These are phyloP conservation scores for Trichoderma sp. DNA, from an alignment of 2,329 filamentous ascomycete species.

Conservation along the genomic window DNA sequence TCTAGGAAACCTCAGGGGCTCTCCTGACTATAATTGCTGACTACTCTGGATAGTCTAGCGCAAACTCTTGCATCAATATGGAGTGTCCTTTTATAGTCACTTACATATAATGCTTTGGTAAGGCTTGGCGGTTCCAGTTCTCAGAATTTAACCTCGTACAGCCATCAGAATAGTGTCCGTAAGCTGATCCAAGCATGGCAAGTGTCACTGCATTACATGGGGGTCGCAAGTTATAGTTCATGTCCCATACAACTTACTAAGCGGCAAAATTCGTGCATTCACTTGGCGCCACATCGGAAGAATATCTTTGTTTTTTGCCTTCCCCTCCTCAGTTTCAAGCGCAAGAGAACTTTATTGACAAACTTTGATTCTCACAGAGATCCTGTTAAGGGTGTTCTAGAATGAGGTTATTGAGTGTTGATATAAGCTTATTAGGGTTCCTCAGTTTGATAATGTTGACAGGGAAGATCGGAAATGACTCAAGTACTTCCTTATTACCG, in stretches of 20 bases:
- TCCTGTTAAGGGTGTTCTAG: background rate
- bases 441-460: background rate
- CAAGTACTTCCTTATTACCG: background rate
- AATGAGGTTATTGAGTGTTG: background rate
- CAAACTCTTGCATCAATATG: background rate
- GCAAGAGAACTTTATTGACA: background rate
- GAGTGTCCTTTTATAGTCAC: background rate
- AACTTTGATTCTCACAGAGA: background rate
- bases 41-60: background rate
- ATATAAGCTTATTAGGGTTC: background rate
- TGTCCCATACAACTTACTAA: background rate
- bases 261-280: background rate
- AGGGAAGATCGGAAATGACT: background rate
- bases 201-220: background rate
- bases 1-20: background rate
- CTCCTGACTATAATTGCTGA: background rate
- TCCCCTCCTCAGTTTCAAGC: background rate
- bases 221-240: background rate
- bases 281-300: background rate
- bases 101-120: background rate
- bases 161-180: background rate
- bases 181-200: background rate
- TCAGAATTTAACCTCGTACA: background rate
- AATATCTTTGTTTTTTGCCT: background rate
- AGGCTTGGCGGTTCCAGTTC: background rate